Base-by-base conservation (phyloP, 1,139 yeast genomes). In the Taiozyma sp. region DNA sequence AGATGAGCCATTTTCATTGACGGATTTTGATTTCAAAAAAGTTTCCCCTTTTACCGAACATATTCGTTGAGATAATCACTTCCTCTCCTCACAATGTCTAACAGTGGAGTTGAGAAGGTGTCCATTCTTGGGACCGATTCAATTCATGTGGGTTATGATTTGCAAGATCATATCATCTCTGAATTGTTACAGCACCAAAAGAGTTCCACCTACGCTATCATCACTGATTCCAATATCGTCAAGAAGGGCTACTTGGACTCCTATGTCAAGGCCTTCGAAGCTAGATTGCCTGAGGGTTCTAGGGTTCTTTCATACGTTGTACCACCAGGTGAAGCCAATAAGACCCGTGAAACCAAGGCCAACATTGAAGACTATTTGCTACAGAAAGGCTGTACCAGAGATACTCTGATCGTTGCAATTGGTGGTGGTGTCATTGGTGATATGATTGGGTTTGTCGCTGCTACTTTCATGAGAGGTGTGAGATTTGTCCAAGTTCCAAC, bases 341-440 rank as follows among this genome's bases (percentile, higher is more conserved):
- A 95, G 73, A 86, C 81, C 56, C 79, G 99, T 60, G 82, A 81
- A 50, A 91, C 97, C 44, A 95, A 95, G 70, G 98, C 96, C 28
- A 84, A 83, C 24, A 92, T 95, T 53, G 99, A 95, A 71, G 99
- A 95, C 71, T 93, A 79, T 70, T 73, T 95, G 65, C 78, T 95
- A 58, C 66, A 72, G n/a, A 73, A 89, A 64, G 96, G 96, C 28
- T 95, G 99, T 70, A 93, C 98, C 29, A 81, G 99, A 70, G 99
- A 95, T 67, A 91, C 98, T 4, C 92, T 95, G 28, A 84, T 95
- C 53, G 71, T 95, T 52, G 99, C 99, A 5, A 82, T 95, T 54
- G 99, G 99, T 54, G 99, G 99, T 57, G 99, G 99, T 61, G 96
- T 95, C 49, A 92, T 95, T 70, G 99, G 99, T 52, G 99, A 95